These are phyloP conservation scores for Citrus medica DNA, from an alignment of 345 rosid species.

Conservation along the genomic window DNA sequence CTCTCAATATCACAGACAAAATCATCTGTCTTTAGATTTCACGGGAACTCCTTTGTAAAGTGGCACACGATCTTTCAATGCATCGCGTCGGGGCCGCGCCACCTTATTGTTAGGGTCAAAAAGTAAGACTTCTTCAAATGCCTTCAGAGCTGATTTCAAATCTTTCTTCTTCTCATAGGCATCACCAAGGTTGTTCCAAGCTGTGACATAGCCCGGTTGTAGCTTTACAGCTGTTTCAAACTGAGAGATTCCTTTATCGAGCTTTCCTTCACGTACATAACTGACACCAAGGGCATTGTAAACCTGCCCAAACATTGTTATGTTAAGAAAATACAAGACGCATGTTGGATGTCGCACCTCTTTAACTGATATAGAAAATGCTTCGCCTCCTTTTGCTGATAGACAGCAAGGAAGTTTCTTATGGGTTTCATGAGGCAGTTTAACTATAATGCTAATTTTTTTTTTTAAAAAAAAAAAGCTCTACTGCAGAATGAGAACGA, in stretches of 20 bases:
- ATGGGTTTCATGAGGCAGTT: no score
- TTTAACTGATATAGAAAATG: not conserved
- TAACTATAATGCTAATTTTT: no score
- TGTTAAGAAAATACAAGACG: not conserved
- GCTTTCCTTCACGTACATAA: slow-evolving; percentile 69
- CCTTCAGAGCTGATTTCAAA: slow-evolving; percentile 67
- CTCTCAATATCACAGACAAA: not conserved
- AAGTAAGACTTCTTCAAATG: slow-evolving; percentile 88
- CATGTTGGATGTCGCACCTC: not conserved
- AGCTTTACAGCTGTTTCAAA: slow-evolving; percentile 84
- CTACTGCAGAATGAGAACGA: not conserved
- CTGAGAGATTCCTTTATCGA: slow-evolving; percentile 81
- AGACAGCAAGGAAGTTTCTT: not conserved
- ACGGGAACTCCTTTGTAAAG: slow-evolving; percentile 81
- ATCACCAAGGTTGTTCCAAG: slow-evolving; percentile 99
- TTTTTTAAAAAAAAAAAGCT: no score
- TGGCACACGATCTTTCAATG: slow-evolving; percentile 60
- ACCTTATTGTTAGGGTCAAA: slow-evolving; percentile 91
- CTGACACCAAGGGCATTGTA: slow-evolving; percentile 73
- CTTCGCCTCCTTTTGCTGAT: not conserved
- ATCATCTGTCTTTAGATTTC: slow-evolving; percentile 71
- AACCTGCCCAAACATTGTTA: slow-evolving; percentile 32
- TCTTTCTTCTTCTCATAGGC: slow-evolving; percentile 92
- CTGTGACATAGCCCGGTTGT: slow-evolving; percentile 94
- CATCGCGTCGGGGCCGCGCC: slow-evolving; percentile 79